These are phyloP conservation scores for Dictyostelium firmibasis DNA, from an alignment of 78 protist genomes.

Conservation along the genomic window DNA sequence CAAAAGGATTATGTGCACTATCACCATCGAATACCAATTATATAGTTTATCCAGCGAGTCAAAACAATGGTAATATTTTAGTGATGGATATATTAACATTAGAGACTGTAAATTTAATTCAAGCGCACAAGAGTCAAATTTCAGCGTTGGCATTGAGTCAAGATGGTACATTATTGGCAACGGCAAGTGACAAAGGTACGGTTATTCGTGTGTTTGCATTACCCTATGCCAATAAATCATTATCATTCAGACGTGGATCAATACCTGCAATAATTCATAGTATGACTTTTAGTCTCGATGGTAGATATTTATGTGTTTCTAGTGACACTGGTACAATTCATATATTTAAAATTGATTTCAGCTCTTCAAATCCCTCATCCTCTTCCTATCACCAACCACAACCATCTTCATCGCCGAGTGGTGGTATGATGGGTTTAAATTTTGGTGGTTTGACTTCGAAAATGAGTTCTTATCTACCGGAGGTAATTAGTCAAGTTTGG, in stretches of 20 bases:
- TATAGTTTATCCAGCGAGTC: constrained; percentile 77
- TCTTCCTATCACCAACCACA: background rate
- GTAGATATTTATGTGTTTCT: constrained; percentile 59
- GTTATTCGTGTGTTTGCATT: constrained; percentile 83
- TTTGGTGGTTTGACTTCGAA: background rate
- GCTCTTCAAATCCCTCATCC: background rate
- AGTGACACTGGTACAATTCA: constrained; percentile 85
- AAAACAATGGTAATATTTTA: constrained; percentile 67
- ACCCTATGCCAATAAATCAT: constrained; percentile 66
- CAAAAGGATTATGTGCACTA: constrained; percentile 77
- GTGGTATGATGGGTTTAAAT: background rate
- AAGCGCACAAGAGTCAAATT: constrained; percentile 82
- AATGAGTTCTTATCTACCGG: constrained; percentile 54
- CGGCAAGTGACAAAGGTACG: constrained; percentile 84
- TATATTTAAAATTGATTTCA: constrained; percentile 76
- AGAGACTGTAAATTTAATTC: constrained; percentile 78
- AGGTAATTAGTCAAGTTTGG: constrained; percentile 63
- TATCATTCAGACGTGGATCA: constrained; percentile 79
- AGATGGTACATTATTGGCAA: constrained; percentile 85
- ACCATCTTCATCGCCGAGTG: background rate
- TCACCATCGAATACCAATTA: constrained; percentile 64
- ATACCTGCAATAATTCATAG: constrained; percentile 79
- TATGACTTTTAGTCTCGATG: constrained; percentile 55
- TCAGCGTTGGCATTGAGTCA: constrained; percentile 64
- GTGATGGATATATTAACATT: constrained; percentile 78